A percentile compares a stretch with the other conserved stretches of the same genome.
phyloP scores from a whole-genome alignment of 805 yeast genomes.

The Monosporozyma siamensis region DNA sequence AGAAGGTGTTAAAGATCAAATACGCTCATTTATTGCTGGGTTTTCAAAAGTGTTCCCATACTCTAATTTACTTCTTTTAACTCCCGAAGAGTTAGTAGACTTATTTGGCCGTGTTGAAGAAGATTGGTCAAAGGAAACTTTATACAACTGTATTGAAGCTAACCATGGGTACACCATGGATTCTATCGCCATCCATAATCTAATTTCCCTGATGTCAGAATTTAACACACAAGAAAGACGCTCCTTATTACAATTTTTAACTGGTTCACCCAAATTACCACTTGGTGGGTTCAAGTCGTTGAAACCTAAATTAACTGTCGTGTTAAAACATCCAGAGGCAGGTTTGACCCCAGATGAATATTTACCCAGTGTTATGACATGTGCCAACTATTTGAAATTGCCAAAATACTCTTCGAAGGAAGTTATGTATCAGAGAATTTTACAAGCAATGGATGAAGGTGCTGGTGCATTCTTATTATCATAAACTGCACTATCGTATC shows the following conservation, averaged over 20 bases:
- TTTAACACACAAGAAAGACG: slow-evolving; percentile 53
- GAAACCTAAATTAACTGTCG: slow-evolving; percentile 79
- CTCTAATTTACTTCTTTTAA: slow-evolving; percentile 56
- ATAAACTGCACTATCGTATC: slow-evolving; percentile 17
- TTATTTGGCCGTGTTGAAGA: slow-evolving; percentile 74
- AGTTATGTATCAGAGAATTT: slow-evolving; percentile 48
- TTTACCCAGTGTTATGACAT: slow-evolving; percentile 95
- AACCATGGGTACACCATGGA: slow-evolving; percentile 83
- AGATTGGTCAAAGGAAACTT: slow-evolving; percentile 70
- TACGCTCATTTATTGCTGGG: slow-evolving; percentile 64
- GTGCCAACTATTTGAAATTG: slow-evolving; percentile 86
- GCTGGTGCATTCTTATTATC: slow-evolving; percentile 80
- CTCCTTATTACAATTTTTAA: slow-evolving; percentile 71
- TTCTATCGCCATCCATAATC: slow-evolving; percentile 49
- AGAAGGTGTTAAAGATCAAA: slow-evolving; percentile 55
- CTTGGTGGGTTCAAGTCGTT: slow-evolving; percentile 85
- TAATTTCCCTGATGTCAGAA: slow-evolving; percentile 52
- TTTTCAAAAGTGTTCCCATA: slow-evolving; percentile 79
- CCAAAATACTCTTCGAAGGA: slow-evolving; percentile 68
- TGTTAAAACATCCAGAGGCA: slow-evolving; percentile 70
- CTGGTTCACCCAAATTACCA: slow-evolving; percentile 90
- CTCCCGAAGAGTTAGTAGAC: slow-evolving; percentile 61
- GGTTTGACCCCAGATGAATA: slow-evolving; percentile 63
- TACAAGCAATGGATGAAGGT: slow-evolving; percentile 77
- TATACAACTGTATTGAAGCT: slow-evolving; percentile 57